These are phyloP conservation scores for Trametes polyzona DNA, from an alignment of 1,284 basidiomycete genomes.

Conservation along the genomic window DNA sequence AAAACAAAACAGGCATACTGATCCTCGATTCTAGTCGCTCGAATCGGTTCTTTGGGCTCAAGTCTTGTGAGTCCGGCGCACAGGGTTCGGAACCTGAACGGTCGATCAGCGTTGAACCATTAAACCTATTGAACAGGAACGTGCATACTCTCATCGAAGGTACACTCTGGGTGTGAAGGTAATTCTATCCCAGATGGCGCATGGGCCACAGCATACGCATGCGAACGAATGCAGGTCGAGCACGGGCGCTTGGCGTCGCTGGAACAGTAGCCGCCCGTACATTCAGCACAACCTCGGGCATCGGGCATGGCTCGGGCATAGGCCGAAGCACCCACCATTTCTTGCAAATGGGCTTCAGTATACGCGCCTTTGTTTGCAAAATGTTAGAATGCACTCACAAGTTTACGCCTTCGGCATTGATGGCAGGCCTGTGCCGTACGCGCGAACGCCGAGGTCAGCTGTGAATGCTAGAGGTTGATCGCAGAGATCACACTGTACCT, in stretches of 20 bases:
- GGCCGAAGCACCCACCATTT: slow-evolving; percentile 36
- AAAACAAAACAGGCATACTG: slow-evolving; percentile 46
- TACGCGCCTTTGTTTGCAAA: not conserved
- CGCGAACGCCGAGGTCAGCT: no score
- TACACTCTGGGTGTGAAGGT: slow-evolving; percentile 62
- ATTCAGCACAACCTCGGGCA: slow-evolving; percentile 29
- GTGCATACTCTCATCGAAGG: slow-evolving; percentile 62
- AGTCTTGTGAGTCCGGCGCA: slow-evolving; percentile 43
- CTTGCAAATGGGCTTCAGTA: slow-evolving; percentile 22
- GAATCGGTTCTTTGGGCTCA: slow-evolving; percentile 59
- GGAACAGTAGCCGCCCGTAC: slow-evolving; percentile 9
- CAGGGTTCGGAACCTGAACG: slow-evolving; percentile 43
- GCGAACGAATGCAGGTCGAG: slow-evolving; percentile 69
- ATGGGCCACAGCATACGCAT: slow-evolving; percentile 63
- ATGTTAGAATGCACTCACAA: slow-evolving; percentile 51
- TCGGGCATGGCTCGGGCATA: slow-evolving; percentile 24
- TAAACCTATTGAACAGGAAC: no score
- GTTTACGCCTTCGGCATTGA: slow-evolving; percentile 71
- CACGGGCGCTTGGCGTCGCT: slow-evolving; percentile 60
- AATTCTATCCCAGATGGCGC: slow-evolving; percentile 55
- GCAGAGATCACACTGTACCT: no score
- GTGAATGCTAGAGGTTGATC: no score
- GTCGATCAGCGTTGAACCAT: not conserved
- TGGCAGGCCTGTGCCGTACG: slow-evolving; percentile 47
- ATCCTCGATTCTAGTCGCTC: slow-evolving; percentile 69